A percentile compares a stretch with the other conserved stretches of the same genome.
These are phyloP conservation scores for Diaporthe vaccinii DNA, from an alignment of 2,329 filamentous ascomycete genomes.

Conservation along the genomic window DNA sequence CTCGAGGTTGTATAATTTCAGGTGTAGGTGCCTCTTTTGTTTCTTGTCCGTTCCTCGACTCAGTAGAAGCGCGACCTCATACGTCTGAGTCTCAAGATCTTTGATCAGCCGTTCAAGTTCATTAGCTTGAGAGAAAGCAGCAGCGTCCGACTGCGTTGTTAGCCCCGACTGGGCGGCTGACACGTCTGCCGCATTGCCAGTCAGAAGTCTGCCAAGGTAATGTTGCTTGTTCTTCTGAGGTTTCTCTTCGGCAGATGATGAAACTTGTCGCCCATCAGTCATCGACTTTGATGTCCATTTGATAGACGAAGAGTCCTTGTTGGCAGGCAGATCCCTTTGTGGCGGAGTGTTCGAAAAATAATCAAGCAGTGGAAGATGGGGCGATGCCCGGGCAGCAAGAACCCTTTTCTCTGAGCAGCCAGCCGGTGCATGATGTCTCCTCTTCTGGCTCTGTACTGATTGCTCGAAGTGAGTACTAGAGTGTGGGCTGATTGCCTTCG, in stretches of 20 bases:
- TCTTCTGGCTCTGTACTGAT: background rate
- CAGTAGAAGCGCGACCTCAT: background rate
- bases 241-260: background rate
- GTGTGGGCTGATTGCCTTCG: background rate
- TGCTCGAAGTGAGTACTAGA: too few relatives aligned
- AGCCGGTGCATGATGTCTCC: background rate
- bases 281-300: too few relatives aligned
- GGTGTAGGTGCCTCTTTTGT: background rate
- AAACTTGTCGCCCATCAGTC: background rate
- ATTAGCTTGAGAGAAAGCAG: background rate
- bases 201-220: too few relatives aligned
- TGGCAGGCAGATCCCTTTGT: background rate
- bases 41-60: background rate
- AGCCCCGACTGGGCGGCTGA: background rate
- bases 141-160: background rate
- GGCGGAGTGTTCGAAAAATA: background rate
- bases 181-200: background rate
- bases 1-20: background rate
- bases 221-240: background rate
- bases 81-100: background rate
- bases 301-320: too few relatives aligned
- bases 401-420: background rate
- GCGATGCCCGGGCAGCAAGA: background rate
- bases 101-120: background rate
- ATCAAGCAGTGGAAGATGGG: background rate